A percentile compares a stretch with the other conserved stretches of the same genome.
Evolutionary conservation across 225 moss, liverwort and hornwort species (phyloP).

Genomic region (Pseudisothecium myosuroides): DNA sequence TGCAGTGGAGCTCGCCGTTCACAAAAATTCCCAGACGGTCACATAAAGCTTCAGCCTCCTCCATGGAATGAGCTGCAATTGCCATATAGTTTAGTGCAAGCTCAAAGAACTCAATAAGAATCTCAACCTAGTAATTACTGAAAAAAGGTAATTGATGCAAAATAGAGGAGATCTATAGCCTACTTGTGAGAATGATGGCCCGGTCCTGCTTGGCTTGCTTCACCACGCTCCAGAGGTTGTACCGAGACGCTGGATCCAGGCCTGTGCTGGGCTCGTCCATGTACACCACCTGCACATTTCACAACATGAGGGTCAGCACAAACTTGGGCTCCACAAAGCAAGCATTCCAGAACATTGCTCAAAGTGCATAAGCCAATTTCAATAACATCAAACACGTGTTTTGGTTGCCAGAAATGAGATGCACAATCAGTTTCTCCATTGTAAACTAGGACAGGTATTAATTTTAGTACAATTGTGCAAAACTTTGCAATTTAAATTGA

Average conservation of each 20-base stretch:
- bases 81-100: not conserved
- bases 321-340: not conserved
- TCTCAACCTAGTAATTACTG: not conserved
- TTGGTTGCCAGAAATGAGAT: not conserved
- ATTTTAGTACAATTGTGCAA: not conserved
- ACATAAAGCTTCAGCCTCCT: constrained; percentile 91
- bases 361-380: not conserved
- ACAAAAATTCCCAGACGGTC: constrained; percentile 92
- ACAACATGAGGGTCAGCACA: not conserved
- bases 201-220: constrained; percentile 81
- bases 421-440: not conserved
- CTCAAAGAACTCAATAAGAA: not conserved
- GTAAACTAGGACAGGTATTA: not conserved
- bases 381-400: not conserved
- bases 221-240: constrained; percentile 78
- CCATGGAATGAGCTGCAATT: constrained; percentile 84
- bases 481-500: not conserved
- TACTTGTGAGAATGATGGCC: constrained; percentile 93
- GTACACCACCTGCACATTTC: constrained; percentile 68
- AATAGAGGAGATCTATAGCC: not conserved
- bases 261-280: constrained; percentile 99
- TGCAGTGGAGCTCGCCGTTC: constrained; percentile 86
- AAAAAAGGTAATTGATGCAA: not conserved
- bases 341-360: not conserved
- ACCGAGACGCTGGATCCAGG: constrained; percentile 80